A percentile compares a stretch with the other conserved stretches of the same genome.
These are phyloP conservation scores for Metarhizium anisopliae DNA, from an alignment of 2,329 filamentous ascomycete species.

Conservation along the genomic window DNA sequence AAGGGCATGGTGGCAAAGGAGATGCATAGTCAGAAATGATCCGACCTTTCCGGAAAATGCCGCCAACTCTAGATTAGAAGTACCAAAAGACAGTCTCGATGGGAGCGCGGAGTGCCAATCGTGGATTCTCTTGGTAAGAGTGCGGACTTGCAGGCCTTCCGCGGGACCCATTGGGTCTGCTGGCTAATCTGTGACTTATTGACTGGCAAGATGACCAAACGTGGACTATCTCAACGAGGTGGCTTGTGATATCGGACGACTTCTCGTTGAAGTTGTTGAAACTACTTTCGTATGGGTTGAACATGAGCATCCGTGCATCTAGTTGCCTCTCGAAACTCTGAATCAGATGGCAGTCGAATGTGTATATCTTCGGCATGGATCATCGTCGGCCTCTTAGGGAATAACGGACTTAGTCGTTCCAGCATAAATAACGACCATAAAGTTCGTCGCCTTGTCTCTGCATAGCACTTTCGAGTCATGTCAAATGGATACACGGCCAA, in stretches of 20 bases:
- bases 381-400: slow-evolving; percentile 41
- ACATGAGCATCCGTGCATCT: slow-evolving; percentile 49
- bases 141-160: too few species aligned
- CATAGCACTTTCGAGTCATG: too few species aligned
- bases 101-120: slow-evolving; percentile 53
- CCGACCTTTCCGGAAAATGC: slow-evolving; percentile 44
- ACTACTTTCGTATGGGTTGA: slow-evolving; percentile 36
- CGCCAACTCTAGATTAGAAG: slow-evolving; percentile 48
- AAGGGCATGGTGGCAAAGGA: slow-evolving; percentile 53
- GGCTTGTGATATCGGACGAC: slow-evolving; percentile 44
- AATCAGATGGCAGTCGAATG: slow-evolving; percentile 54
- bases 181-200: too few species aligned
- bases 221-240: slow-evolving; percentile 53
- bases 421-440: slow-evolving; percentile 65
- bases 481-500: too few species aligned
- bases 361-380: slow-evolving; percentile 58
- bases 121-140: slow-evolving; percentile 29
- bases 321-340: slow-evolving; percentile 52
- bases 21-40: slow-evolving; percentile 54
- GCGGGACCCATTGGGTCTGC: too few species aligned
- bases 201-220: slow-evolving; percentile 58
- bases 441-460: too few species aligned
- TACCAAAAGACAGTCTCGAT: slow-evolving; percentile 41
- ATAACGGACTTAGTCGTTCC: slow-evolving; percentile 57
- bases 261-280: slow-evolving; percentile 13